A percentile compares a stretch with the other conserved stretches of the same genome.
These are phyloP conservation scores for Lachancea waltii DNA, from an alignment of 805 yeast species.

Conservation along the genomic window DNA sequence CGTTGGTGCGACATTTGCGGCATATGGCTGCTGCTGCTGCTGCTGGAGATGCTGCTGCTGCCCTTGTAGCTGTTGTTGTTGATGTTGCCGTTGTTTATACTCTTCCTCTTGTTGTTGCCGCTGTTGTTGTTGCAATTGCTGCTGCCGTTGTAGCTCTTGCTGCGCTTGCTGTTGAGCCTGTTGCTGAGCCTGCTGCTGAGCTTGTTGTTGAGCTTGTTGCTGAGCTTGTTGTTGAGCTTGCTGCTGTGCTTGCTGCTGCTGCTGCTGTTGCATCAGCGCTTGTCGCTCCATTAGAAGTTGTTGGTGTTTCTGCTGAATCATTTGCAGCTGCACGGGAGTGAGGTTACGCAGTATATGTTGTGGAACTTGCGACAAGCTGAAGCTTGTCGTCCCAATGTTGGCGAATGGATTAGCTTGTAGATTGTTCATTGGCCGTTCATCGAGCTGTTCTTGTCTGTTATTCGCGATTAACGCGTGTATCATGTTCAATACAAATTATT, in stretches of 20 bases:
- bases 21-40: conserved; percentile 23
- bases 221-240: conserved; percentile 1
- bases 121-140: conserved; percentile 9
- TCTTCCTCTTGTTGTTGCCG: conserved; percentile 7
- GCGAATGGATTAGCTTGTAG: conserved; percentile 21
- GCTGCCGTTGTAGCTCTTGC: conserved; percentile 7
- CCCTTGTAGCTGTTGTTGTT: conserved; percentile 6
- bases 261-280: conserved; percentile 19
- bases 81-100: conserved; percentile 1
- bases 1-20: conserved; percentile 4
- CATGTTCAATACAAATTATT: not conserved
- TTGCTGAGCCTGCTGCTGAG: conserved; percentile 1
- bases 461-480: not conserved
- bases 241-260: conserved; percentile 11
- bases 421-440: conserved; percentile 7
- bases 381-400: conserved; percentile 32
- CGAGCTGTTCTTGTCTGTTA: not conserved
- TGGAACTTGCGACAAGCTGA: conserved; percentile 31
- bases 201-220: not conserved
- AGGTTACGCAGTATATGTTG: conserved; percentile 28
- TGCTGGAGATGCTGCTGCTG: conserved; percentile 9
- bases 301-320: conserved; percentile 33
- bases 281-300: conserved; percentile 27
- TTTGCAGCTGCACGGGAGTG: conserved; percentile 28
- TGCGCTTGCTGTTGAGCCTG: conserved; percentile 3